Evolutionary conservation across 441 rosid species (phyloP).

Genomic region (Euphorbia corollata): DNA sequence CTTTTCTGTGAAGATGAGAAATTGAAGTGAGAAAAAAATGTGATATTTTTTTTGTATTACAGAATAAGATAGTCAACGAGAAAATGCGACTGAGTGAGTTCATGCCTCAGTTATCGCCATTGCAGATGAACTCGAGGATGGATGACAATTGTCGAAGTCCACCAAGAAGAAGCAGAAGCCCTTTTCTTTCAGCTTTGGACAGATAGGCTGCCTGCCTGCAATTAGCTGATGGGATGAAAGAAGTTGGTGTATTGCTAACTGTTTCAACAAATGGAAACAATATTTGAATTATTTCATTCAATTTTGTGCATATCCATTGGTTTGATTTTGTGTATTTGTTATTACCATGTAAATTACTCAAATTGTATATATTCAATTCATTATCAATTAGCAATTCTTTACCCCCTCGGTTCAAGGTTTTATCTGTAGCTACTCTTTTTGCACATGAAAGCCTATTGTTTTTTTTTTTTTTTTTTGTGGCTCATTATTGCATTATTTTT

Average conservation of each 20-base stretch:
- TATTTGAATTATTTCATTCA: neutral
- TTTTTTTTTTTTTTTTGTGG: no score
- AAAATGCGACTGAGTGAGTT: slow-evolving; percentile 47
- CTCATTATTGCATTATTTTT: no score
- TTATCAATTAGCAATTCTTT: neutral
- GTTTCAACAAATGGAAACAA: neutral
- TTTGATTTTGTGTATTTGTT: neutral
- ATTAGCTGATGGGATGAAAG: no score
- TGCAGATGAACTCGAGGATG: slow-evolving; percentile 32
- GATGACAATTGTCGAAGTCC: slow-evolving; percentile 58
- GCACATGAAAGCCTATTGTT: neutral
- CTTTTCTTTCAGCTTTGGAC: slow-evolving; percentile 64
- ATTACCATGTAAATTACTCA: slow-evolving; percentile 5
- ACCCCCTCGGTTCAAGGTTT: neutral
- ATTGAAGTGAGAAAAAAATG: neutral
- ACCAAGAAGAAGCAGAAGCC: slow-evolving; percentile 45
- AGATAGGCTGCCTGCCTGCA: no score
- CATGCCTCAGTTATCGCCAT: slow-evolving; percentile 53
- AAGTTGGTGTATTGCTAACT: slow-evolving; percentile 5
- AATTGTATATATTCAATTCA: neutral
- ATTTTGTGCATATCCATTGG: neutral
- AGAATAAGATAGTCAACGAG: slow-evolving; percentile 50
- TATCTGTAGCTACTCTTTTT: no score
- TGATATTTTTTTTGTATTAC: slow-evolving; percentile 12
- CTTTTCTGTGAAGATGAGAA: neutral